phyloP scores from a whole-genome alignment of 768 basidiomycete species.

The Hericium coralloides region DNA sequence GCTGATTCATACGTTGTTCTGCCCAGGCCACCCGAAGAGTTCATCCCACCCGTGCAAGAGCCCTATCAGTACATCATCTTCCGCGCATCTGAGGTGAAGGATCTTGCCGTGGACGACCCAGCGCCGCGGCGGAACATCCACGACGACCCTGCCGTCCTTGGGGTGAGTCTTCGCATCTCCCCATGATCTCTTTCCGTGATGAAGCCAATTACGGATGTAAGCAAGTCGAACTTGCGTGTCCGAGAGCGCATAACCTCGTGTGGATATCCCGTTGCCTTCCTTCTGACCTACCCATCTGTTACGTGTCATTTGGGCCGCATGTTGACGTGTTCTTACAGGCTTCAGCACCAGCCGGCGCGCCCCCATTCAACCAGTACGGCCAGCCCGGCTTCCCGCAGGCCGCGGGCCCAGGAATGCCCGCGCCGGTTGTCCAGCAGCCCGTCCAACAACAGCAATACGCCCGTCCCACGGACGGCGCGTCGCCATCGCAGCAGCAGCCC shows the following conservation, averaged over 20 bases:
- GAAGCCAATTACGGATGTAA: slow-evolving; percentile 40
- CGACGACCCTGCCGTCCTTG: slow-evolving; percentile 79
- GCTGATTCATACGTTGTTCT: slow-evolving; percentile 12
- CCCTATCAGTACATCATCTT: slow-evolving; percentile 90
- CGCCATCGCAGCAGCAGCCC: not conserved
- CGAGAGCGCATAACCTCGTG: slow-evolving; percentile 36
- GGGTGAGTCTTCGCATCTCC: slow-evolving; percentile 38
- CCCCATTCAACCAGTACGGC: slow-evolving; percentile 15
- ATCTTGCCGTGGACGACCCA: slow-evolving; percentile 75
- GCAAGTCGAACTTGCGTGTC: slow-evolving; percentile 28
- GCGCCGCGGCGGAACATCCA: slow-evolving; percentile 51
- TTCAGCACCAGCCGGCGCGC: slow-evolving; percentile 33
- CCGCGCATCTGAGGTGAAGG: slow-evolving; percentile 84
- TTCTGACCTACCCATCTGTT: slow-evolving; percentile 29
- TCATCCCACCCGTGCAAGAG: slow-evolving; percentile 74
- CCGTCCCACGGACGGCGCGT: not conserved
- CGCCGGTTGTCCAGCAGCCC: slow-evolving; percentile 16
- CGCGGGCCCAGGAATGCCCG: slow-evolving; percentile 13
- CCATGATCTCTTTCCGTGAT: slow-evolving; percentile 19
- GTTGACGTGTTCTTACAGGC: slow-evolving; percentile 26
- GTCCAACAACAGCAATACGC: slow-evolving; percentile 9
- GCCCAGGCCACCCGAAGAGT: slow-evolving; percentile 60
- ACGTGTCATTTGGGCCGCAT: not conserved
- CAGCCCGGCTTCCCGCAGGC: slow-evolving; percentile 17
- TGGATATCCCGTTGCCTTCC: slow-evolving; percentile 59